phyloP scores from a whole-genome alignment of 164 flowering plant species.

The Malania oleifera region DNA sequence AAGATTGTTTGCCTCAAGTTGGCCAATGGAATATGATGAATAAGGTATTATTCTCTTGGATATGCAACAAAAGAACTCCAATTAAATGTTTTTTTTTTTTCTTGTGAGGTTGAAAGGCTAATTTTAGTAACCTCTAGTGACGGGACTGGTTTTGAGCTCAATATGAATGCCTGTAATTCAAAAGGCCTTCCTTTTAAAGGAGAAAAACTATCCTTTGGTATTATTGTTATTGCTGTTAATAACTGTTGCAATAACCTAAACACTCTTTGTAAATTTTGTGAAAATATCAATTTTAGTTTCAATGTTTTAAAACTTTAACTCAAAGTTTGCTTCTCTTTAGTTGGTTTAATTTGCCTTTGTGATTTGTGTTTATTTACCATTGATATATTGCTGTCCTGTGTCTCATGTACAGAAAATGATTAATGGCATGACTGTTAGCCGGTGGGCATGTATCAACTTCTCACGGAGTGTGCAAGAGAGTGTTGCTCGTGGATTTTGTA shows the following conservation, averaged over 20 bases:
- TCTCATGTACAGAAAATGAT: conserved; percentile 66
- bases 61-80: not conserved
- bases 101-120: not conserved
- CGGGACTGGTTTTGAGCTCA: not conserved
- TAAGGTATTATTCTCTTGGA: conserved; percentile 38
- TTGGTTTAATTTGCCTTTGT: too few species aligned
- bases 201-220: too few species aligned
- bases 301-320: too few species aligned
- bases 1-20: conserved; percentile 79
- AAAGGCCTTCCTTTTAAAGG: too few species aligned
- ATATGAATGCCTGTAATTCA: not conserved
- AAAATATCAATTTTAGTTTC: too few species aligned
- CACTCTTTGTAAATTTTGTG: too few species aligned
- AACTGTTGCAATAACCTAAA: too few species aligned
- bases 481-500: conserved; percentile 72
- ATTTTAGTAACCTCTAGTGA: too few species aligned
- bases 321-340: too few species aligned
- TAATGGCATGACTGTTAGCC: conserved; percentile 66
- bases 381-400: not conserved
- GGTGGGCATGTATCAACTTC: conserved; percentile 82
- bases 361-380: not conserved
- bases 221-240: too few species aligned
- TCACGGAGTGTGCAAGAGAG: conserved; percentile 75
- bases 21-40: conserved; percentile 96
- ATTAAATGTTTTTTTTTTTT: not conserved